Evolutionary conservation across 441 rosid species (phyloP).

Genomic region (Gossypium trilobum): DNA sequence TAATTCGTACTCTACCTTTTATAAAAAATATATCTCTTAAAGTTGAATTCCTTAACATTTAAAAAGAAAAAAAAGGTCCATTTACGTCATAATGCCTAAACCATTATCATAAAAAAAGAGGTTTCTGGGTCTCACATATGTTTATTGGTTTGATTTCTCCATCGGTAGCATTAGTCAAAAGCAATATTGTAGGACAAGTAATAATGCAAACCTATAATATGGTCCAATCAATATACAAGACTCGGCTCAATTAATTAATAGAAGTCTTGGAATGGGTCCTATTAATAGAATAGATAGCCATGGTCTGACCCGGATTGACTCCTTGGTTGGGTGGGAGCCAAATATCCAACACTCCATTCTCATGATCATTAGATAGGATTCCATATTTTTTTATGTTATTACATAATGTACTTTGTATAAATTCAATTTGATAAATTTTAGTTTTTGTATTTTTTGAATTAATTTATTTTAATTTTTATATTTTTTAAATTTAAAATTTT

Average conservation of each 20-base stretch:
- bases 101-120: neutral
- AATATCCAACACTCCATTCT: neutral
- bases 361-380: neutral
- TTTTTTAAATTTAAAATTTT: too few species aligned
- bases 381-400: neutral
- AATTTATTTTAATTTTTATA: too few species aligned
- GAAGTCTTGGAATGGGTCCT: constrained; percentile 21
- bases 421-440: neutral
- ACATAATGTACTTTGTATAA: too few species aligned
- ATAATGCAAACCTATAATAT: constrained; percentile 18
- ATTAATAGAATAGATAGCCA: neutral
- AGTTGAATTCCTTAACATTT: too few species aligned
- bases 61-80: too few species aligned
- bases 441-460: too few species aligned
- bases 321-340: neutral
- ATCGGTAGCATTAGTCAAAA: constrained; percentile 1
- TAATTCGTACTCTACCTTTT: too few species aligned
- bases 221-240: constrained; percentile 19
- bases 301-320: neutral
- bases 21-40: too few species aligned
- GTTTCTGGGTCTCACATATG: neutral
- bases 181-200: constrained; percentile 22
- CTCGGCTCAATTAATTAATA: neutral
- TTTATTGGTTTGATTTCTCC: neutral
- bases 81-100: neutral